Evolutionary conservation across 176 grass and related monocot species (phyloP), one percentile per base, ranked within the genome.

Genomic region (Dendrocalamus sinicus): DNA sequence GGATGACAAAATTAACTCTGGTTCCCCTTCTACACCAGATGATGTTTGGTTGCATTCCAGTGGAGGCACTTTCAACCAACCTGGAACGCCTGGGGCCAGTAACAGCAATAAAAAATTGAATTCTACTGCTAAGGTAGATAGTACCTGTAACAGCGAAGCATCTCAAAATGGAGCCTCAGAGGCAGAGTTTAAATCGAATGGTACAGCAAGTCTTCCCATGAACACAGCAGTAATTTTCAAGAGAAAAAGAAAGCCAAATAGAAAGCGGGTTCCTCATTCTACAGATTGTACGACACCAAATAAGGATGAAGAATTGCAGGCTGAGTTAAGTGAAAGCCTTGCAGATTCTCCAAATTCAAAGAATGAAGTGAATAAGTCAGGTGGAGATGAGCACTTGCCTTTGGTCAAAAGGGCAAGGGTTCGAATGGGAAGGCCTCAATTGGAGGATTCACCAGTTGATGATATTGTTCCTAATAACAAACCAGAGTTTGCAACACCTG

Each of bases 341-440:
- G 16, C 62, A 72, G 72, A 83, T 68, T 94, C 86, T 70, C 96
- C 89, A 66, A 88, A 88, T 86, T 92, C 90, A 88, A 87, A 53
- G 62, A 86, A 92, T 45, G 93, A 91, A 89, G 70, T 91, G 57
- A 86, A 84, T 71, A 94, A 92, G 82, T 92, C 91, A 75, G 92
- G 96, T 48, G 92, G 96, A 84, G 96, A 98, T 89, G 93, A 98
- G 40, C 92, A 98, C 83, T 88, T 98, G 71, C 96, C 96, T 62
- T 90, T 95, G 87, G 96, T 98, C 76, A 98, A 98, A 85, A 94
- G 96, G 79, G 96, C 96, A 87, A 98, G 96, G 86, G 91, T 98
- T 37, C 84, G 96, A 73, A 98, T 96, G 96, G 90, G 87, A 84
- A 94, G 91, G 66, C 67, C 91, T 73, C 90, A 86, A 65, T 50